phyloP scores from a whole-genome alignment of 495 filamentous ascomycete species.

The Aeminium ludgeri region DNA sequence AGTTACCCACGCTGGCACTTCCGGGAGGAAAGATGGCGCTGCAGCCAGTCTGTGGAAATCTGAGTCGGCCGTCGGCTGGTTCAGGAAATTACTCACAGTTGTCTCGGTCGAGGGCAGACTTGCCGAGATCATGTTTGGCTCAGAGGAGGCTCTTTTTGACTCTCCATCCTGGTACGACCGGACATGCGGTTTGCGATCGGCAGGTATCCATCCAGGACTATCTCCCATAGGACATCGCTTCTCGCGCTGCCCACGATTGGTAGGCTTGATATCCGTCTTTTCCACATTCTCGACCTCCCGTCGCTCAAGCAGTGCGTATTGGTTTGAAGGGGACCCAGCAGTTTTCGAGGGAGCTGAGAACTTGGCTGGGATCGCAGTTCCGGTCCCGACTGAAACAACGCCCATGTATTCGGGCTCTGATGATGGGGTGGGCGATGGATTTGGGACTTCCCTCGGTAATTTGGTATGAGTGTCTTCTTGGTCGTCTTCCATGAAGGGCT shows the following conservation, averaged over 20 bases:
- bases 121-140: no score
- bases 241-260: no score
- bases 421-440: neutral
- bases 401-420: neutral
- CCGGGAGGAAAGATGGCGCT: neutral
- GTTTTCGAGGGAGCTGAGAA: neutral
- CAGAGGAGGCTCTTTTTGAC: neutral
- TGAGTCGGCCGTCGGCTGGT: neutral
- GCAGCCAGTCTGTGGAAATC: neutral
- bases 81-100: neutral
- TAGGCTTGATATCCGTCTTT: no score
- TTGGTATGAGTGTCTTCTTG: neutral
- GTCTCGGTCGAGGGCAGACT: neutral
- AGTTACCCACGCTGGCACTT: constrained; percentile 4
- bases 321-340: neutral
- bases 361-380: no score
- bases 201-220: no score
- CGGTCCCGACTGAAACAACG: no score
- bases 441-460: neutral
- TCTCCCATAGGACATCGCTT: no score
- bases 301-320: neutral
- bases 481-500: neutral
- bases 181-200: neutral
- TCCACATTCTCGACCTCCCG: no score
- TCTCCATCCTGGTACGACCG: neutral